phyloP scores from a whole-genome alignment of 805 yeast genomes.

The Saturnispora gosingensis region DNA sequence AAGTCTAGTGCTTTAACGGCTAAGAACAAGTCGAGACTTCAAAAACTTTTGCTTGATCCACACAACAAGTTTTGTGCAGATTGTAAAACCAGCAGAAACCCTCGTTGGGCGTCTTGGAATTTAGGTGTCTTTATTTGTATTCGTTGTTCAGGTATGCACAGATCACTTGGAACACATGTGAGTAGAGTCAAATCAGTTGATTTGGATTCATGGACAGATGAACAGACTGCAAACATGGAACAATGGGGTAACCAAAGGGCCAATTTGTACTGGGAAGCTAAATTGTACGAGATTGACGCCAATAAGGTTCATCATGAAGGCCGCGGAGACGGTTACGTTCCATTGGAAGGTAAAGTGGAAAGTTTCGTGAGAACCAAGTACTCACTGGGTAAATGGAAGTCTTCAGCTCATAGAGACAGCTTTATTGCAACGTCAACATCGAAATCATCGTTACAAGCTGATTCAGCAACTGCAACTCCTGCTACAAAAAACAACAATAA shows the following conservation, averaged over 20 bases:
- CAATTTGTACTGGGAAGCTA: constrained; percentile 77
- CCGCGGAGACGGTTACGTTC: constrained; percentile 52
- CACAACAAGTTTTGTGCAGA: constrained; percentile 80
- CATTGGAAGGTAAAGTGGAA: constrained; percentile 77
- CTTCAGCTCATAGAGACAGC: constrained; percentile 35
- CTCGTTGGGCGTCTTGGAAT: constrained; percentile 98
- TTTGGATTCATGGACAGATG: constrained; percentile 94
- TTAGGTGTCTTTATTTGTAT: constrained; percentile 89
- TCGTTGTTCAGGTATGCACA: constrained; percentile 90
- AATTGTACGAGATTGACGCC: constrained; percentile 19
- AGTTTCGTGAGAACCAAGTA: constrained; percentile 89
- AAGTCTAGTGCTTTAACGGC: constrained; percentile 25
- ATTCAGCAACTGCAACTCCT: constrained; percentile 9
- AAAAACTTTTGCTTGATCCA: constrained; percentile 65
- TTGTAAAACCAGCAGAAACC: constrained; percentile 82
- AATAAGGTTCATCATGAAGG: constrained; percentile 6
- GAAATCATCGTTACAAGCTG: constrained; percentile 5
- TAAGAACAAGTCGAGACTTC: constrained; percentile 60
- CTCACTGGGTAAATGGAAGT: constrained; percentile 79
- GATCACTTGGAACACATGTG: constrained; percentile 93
- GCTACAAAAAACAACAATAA: not conserved
- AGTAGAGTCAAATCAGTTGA: constrained; percentile 90
- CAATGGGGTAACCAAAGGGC: constrained; percentile 81
- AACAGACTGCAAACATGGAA: constrained; percentile 73
- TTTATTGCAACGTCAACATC: constrained; percentile 19